phyloP scores from a whole-genome alignment of 805 yeast genomes.

The Starmerella vaccinii region DNA sequence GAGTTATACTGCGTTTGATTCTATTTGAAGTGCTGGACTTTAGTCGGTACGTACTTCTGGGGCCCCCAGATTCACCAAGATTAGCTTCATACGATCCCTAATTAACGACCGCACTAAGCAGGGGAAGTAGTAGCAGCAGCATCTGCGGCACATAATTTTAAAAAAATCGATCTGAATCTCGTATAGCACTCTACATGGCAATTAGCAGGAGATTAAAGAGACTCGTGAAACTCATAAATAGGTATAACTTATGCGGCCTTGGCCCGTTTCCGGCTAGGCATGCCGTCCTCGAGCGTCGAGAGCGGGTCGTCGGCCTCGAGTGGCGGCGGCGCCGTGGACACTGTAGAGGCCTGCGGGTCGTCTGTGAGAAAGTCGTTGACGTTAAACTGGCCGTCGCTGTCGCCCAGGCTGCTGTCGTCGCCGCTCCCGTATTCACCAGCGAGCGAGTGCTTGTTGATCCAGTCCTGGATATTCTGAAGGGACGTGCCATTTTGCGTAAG shows the following conservation, averaged over 20 bases:
- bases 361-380: constrained; percentile 24
- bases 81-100: no score
- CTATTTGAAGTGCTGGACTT: no score
- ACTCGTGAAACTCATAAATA: constrained; percentile 4
- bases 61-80: no score
- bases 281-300: not conserved
- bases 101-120: no score
- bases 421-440: constrained; percentile 7
- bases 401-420: not conserved
- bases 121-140: no score
- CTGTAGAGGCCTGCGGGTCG: constrained; percentile 5
- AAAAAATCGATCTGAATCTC: no score
- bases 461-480: constrained; percentile 21
- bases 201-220: no score
- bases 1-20: no score
- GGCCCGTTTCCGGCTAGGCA: constrained; percentile 11
- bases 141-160: no score
- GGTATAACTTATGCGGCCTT: constrained; percentile 1
- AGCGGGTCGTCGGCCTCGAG: not conserved
- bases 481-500: constrained; percentile 13
- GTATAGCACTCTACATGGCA: no score
- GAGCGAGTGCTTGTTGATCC: constrained; percentile 12
- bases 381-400: constrained; percentile 19
- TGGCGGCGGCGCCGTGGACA: not conserved
- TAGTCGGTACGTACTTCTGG: no score